Base-by-base conservation (phyloP, 2,329 filamentous ascomycete species). In the Alternaria brassicae region DNA sequence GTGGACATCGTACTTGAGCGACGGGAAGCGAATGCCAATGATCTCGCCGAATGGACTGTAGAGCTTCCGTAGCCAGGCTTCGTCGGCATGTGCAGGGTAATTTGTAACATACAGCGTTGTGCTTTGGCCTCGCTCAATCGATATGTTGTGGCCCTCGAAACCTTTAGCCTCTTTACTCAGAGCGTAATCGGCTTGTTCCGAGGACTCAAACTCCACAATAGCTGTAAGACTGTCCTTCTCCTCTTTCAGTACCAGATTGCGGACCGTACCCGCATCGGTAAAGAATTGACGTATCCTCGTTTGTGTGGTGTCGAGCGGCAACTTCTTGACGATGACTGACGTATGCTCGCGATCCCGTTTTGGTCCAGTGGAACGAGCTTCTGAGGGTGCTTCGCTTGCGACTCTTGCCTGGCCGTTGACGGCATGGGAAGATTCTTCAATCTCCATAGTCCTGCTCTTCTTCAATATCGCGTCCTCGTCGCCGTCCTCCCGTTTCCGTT, bases 261-360 rank as follows among this genome's bases (percentile, higher is more conserved):
- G 91, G 72, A 97, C 90, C 39, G 88, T 89, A 12, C 95, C 95
- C 69, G 93, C 96, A 62, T 93, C 92, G 72, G 90, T 89, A 80
- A 99, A 98, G 76, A 96, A 98, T 75, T 96, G 91, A 56, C 90
- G 88, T 13, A 98, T 80, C 68, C 89, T 90, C 12, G 86, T 89
- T 70, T 92, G 88, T 0, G 88, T 88, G 1, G 88, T 86, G 53
- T 89, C 86, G 3, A 75, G 69, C 2, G 95, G 93, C 23, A 99
- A 79, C 67, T 93, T 91, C 50, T 86, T 88, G 4, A 97, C 89
- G 53, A 96, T 86, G 47, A 98, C 85, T 0, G 91, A 93, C 0
- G 92, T 90, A 76, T 98, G 91, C 74, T 99, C 95, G 40, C 95
- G 89, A 77, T 99, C 93, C 55, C 95, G 89, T 76, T 92, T 94